Conservation (phyloP, 176 grass and related monocot species). For the Carex littledalei region DNA sequence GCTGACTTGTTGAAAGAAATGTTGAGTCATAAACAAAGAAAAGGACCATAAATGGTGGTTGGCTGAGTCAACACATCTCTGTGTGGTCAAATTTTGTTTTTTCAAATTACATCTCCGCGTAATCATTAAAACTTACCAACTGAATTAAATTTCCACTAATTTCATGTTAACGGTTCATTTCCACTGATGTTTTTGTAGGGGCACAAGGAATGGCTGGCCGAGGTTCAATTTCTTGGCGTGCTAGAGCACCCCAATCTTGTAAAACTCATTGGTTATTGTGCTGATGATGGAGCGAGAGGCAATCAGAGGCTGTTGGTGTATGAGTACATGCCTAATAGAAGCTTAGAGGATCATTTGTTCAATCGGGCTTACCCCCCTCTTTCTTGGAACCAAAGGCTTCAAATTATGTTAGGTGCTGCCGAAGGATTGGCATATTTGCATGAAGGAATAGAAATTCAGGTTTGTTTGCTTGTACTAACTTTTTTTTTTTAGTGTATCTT, state of each 20-base stretch:
- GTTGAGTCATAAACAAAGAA: neutral
- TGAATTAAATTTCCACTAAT: neutral
- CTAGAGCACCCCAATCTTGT: slow-evolving; percentile 96
- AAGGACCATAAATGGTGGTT: neutral
- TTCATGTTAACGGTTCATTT: neutral
- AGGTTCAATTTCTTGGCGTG: slow-evolving; percentile 93
- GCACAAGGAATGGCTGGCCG: slow-evolving; percentile 92
- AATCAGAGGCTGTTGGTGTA: slow-evolving; percentile 76
- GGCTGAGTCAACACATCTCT: neutral
- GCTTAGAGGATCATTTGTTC: slow-evolving; percentile 93
- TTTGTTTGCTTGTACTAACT: slow-evolving; percentile 7
- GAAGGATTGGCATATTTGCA: slow-evolving; percentile 84
- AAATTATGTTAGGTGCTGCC: slow-evolving; percentile 77
- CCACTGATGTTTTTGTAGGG: slow-evolving; percentile 33
- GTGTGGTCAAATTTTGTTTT: neutral
- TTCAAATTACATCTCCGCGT: neutral
- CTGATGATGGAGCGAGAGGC: slow-evolving; percentile 64
- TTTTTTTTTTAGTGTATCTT: neutral
- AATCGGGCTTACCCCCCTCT: slow-evolving; percentile 44
- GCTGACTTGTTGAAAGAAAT: neutral
- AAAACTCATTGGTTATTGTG: slow-evolving; percentile 82
- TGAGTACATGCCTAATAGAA: slow-evolving; percentile 88
- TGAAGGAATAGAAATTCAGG: slow-evolving; percentile 82
- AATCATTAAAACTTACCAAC: neutral
- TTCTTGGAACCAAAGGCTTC: slow-evolving; percentile 72